Evolutionary conservation across 495 filamentous ascomycete genomes (phyloP).

Genomic region (Penicillium maclennaniae): DNA sequence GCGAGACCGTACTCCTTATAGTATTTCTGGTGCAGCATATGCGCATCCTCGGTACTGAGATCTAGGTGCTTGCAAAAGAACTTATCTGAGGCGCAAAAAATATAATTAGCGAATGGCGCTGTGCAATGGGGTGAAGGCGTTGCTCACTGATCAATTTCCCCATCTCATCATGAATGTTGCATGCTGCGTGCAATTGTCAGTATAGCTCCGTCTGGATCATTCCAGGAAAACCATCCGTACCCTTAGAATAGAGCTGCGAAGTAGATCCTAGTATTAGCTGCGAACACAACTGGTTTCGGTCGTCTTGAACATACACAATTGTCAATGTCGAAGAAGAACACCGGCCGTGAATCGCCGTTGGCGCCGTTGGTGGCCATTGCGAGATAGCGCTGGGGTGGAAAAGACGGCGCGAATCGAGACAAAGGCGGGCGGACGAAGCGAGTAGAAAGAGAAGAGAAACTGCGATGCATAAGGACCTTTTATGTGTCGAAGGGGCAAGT

Average conservation of each 20-base stretch:
- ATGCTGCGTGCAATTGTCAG: conserved; percentile 39
- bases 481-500: background rate
- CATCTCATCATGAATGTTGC: conserved; percentile 72
- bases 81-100: conserved; percentile 43
- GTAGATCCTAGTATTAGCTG: conserved; percentile 7
- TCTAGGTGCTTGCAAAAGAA: conserved; percentile 80
- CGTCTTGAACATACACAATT: conserved; percentile 67
- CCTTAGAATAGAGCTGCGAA: conserved; percentile 51
- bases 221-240: conserved; percentile 21
- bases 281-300: background rate
- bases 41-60: conserved; percentile 69
- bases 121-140: background rate
- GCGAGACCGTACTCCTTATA: conserved; percentile 94
- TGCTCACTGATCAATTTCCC: conserved; percentile 57
- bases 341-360: conserved; percentile 43
- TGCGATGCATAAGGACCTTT: conserved; percentile 15
- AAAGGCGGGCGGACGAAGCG: conserved; percentile 5
- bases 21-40: conserved; percentile 80
- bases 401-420: background rate
- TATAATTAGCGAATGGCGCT: background rate
- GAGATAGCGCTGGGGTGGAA: background rate
- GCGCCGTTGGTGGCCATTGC: conserved; percentile 24
- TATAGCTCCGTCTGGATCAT: background rate
- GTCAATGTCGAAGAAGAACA: conserved; percentile 95
- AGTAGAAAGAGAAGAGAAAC: conserved; percentile 6